phyloP scores from a whole-genome alignment of 2,329 filamentous ascomycete genomes.

The Colletotrichum tropicicola region DNA sequence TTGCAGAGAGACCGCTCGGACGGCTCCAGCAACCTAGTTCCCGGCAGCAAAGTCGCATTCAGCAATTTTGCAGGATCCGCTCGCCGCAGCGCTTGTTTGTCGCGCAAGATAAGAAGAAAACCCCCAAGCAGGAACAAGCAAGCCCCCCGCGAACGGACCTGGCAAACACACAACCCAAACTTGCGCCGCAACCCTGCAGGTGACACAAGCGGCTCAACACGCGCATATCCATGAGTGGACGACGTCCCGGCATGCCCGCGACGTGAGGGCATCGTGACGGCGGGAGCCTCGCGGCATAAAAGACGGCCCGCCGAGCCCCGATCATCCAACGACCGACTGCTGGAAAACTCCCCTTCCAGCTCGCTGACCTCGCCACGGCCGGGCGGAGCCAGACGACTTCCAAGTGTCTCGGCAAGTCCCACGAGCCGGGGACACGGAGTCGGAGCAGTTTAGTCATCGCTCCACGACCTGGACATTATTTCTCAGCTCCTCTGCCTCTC shows the following conservation, averaged over 20 bases:
- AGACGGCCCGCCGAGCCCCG: too few species aligned
- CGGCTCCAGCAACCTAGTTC: not conserved
- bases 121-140: too few species aligned
- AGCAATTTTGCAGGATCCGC: not conserved
- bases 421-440: too few species aligned
- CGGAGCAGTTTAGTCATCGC: not conserved
- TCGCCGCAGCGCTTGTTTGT: not conserved
- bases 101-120: too few species aligned
- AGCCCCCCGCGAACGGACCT: too few species aligned
- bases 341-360: not conserved
- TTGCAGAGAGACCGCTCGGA: too few species aligned
- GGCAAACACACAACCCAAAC: too few species aligned
- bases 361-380: not conserved
- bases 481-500: not conserved
- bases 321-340: too few species aligned
- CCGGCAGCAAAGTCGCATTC: not conserved
- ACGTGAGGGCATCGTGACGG: too few species aligned
- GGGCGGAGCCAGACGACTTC: not conserved
- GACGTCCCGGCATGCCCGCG: too few species aligned
- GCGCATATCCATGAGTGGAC: not conserved
- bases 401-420: constrained; percentile 1
- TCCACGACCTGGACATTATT: not conserved
- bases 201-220: not conserved
- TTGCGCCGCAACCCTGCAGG: not conserved
- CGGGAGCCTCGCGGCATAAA: too few species aligned